phyloP scores from a whole-genome alignment of 2,329 filamentous ascomycete genomes.

The Colletotrichum plurivorum region DNA sequence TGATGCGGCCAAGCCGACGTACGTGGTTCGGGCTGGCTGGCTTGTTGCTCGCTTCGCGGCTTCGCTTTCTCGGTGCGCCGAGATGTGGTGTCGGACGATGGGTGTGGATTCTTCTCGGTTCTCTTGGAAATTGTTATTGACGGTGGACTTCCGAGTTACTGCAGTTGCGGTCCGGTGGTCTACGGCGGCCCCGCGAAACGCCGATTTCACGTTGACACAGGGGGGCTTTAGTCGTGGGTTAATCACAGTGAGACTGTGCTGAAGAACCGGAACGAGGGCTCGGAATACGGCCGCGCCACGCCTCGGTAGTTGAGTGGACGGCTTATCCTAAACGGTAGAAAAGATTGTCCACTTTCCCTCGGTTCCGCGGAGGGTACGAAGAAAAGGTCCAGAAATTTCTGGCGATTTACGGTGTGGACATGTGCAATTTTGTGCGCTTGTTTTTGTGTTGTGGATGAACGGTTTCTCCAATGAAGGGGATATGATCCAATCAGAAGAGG shows the following conservation, averaged over 20 bases:
- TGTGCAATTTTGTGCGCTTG: neutral
- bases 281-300: neutral
- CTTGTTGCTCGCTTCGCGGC: too few species aligned
- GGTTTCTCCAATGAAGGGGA: neutral
- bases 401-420: neutral
- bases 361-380: neutral
- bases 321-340: neutral
- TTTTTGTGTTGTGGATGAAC: neutral
- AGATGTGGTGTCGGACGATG: slow-evolving; percentile 15
- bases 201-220: too few species aligned
- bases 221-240: too few species aligned
- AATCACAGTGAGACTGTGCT: too few species aligned
- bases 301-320: slow-evolving; percentile 17
- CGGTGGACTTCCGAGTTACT: too few species aligned
- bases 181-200: too few species aligned
- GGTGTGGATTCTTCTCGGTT: neutral
- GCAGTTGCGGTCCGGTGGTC: too few species aligned
- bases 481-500: neutral
- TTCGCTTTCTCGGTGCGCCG: slow-evolving; percentile 19
- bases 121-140: neutral
- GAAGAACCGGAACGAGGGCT: too few species aligned
- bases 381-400: slow-evolving; percentile 16
- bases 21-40: slow-evolving; percentile 15
- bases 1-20: slow-evolving; percentile 35
- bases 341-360: neutral